phyloP scores from a whole-genome alignment of 2,329 filamentous ascomycete genomes.

The Phyllachora maydis region DNA sequence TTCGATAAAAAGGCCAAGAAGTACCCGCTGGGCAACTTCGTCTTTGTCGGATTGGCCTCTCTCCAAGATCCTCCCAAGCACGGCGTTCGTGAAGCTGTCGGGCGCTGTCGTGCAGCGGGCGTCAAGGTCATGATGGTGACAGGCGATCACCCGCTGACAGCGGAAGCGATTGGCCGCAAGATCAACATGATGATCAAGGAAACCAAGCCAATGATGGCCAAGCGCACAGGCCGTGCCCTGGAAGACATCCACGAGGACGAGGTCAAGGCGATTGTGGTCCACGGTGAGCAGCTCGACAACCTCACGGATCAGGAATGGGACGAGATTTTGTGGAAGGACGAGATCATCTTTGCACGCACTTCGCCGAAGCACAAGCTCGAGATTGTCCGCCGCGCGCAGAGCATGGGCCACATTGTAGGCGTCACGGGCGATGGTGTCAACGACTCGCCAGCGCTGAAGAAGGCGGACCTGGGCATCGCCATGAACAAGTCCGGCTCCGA shows the following conservation, averaged over 20 bases:
- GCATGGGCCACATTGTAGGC: slow-evolving; percentile 39
- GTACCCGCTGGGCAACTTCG: slow-evolving; percentile 35
- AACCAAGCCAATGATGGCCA: slow-evolving; percentile 2
- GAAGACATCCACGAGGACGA: slow-evolving; percentile 6
- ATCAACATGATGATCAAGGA: slow-evolving; percentile 15
- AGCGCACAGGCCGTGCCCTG: slow-evolving; percentile 2
- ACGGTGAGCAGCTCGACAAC: slow-evolving; percentile 37
- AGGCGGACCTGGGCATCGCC: slow-evolving; percentile 37
- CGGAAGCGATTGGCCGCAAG: slow-evolving; percentile 33
- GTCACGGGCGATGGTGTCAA: slow-evolving; percentile 60
- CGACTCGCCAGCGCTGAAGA: slow-evolving; percentile 14
- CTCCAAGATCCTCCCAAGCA: slow-evolving; percentile 47
- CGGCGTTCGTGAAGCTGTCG: slow-evolving; percentile 39
- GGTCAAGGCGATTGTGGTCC: slow-evolving; percentile 12
- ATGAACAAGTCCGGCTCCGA: slow-evolving; percentile 33
- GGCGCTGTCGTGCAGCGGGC: slow-evolving; percentile 30
- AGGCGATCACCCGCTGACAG: slow-evolving; percentile 38
- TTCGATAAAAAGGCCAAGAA: slow-evolving; percentile 13
- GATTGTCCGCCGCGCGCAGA: slow-evolving; percentile 28
- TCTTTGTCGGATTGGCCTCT: slow-evolving; percentile 44
- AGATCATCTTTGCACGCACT: slow-evolving; percentile 47
- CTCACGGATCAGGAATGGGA: slow-evolving; percentile 27
- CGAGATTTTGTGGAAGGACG: slow-evolving; percentile 24
- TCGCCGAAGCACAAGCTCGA: slow-evolving; percentile 51
- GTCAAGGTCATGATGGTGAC: slow-evolving; percentile 42